These are phyloP conservation scores for Thymus quinquecostatus DNA, from an alignment of 257 asterid genomes.

Conservation along the genomic window DNA sequence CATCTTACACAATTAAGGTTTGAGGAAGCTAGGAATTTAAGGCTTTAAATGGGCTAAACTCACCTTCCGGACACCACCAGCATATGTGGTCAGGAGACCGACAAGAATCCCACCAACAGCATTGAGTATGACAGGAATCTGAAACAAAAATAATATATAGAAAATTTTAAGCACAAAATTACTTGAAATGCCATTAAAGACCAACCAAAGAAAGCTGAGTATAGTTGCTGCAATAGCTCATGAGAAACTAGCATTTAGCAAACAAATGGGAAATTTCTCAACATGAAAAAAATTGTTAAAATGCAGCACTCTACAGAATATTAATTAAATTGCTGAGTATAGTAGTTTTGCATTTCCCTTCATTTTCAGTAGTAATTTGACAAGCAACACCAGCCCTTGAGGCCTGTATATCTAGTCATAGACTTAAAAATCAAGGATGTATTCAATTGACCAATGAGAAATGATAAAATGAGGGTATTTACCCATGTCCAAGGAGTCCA, in stretches of 20 bases:
- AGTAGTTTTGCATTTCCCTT: not conserved
- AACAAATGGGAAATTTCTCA: constrained; percentile 25
- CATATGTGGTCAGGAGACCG: constrained; percentile 93
- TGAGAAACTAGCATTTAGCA: not conserved
- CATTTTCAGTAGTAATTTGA: constrained; percentile 18
- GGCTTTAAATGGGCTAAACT: constrained; percentile 21
- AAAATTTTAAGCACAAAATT: constrained; percentile 15
- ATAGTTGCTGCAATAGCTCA: constrained; percentile 15
- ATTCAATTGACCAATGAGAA: not conserved
- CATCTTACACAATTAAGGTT: no score
- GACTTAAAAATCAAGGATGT: constrained; percentile 22
- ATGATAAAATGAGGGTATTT: constrained; percentile 36
- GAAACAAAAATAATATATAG: constrained; percentile 43
- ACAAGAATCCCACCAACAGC: constrained; percentile 98
- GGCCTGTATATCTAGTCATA: constrained; percentile 15
- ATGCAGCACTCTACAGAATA: constrained; percentile 3
- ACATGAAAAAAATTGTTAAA: not conserved
- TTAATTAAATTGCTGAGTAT: constrained; percentile 9
- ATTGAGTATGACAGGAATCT: constrained; percentile 87
- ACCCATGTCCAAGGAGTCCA: constrained; percentile 92
- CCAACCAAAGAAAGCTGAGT: not conserved
- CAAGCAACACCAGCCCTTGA: not conserved
- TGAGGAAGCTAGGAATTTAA: not conserved
- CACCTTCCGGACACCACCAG: constrained; percentile 97
- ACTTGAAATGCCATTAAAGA: constrained; percentile 13